Conservation (phyloP, 192 early-diverging fungal genomes). For the Borealophlyctis nickersoniae region DNA sequence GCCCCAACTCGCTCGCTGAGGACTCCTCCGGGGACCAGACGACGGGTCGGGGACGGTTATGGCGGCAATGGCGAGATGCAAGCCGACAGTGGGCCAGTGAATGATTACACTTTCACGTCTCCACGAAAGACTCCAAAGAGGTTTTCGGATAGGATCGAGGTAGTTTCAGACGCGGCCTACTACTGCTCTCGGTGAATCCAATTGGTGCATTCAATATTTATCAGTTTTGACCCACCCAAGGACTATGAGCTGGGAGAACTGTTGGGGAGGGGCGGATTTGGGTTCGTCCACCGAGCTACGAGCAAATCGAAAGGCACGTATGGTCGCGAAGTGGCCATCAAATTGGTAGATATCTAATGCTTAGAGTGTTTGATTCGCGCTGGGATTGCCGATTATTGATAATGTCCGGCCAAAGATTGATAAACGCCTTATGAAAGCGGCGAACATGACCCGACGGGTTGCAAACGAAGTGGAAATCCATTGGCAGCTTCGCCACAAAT, state of each 20-base stretch:
- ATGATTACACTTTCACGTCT: constrained; percentile 30
- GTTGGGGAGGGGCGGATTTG: constrained; percentile 51
- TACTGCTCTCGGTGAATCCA: neutral
- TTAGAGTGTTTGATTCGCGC: too few species aligned
- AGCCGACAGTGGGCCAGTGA: too few species aligned
- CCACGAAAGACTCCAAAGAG: constrained; percentile 28
- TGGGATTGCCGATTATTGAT: too few species aligned
- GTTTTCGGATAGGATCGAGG: constrained; percentile 30
- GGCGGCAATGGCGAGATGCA: too few species aligned
- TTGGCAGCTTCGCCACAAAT: constrained; percentile 53
- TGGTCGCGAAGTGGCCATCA: constrained; percentile 47
- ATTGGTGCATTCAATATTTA: neutral
- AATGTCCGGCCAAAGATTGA: constrained; percentile 52
- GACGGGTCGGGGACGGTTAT: too few species aligned
- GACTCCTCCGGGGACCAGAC: too few species aligned
- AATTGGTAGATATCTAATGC: constrained; percentile 48
- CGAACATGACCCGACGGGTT: constrained; percentile 48
- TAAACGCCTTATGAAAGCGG: constrained; percentile 39
- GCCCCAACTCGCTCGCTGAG: too few species aligned
- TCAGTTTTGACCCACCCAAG: constrained; percentile 3
- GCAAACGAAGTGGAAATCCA: constrained; percentile 67
- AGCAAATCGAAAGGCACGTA: constrained; percentile 25
- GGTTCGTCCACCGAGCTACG: constrained; percentile 42
- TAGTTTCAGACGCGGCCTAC: neutral
- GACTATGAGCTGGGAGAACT: constrained; percentile 47